phyloP scores from a whole-genome alignment of 1,284 basidiomycete species.

The Trichosporon sp. region DNA sequence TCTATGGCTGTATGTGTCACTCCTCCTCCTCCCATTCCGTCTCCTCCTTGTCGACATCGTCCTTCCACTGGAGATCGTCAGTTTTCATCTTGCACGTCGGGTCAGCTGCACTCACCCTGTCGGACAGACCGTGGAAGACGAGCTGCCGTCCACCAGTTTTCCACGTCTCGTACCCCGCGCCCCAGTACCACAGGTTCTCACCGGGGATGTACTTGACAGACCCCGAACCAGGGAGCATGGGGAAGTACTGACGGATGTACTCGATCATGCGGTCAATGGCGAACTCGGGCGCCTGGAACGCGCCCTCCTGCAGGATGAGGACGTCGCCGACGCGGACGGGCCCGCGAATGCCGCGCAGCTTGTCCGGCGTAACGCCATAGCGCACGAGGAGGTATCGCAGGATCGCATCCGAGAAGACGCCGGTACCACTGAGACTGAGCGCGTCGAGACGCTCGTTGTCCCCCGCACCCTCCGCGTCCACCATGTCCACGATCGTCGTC shows the following conservation, averaged over 20 bases:
- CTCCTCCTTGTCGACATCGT: slow-evolving; percentile 20
- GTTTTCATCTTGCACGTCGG: too few species aligned
- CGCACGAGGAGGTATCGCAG: slow-evolving; percentile 45
- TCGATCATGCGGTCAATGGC: slow-evolving; percentile 22
- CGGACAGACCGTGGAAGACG: slow-evolving; percentile 23
- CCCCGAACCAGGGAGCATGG: slow-evolving; percentile 29
- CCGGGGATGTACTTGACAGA: slow-evolving; percentile 22
- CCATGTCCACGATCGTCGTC: slow-evolving; percentile 31
- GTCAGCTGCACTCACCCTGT: not conserved
- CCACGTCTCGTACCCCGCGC: slow-evolving; percentile 25
- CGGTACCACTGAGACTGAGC: slow-evolving; percentile 42
- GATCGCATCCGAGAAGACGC: slow-evolving; percentile 44
- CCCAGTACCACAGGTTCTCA: slow-evolving; percentile 33
- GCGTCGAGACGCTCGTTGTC: slow-evolving; percentile 17
- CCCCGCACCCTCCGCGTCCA: slow-evolving; percentile 8
- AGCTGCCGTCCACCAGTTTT: slow-evolving; percentile 27
- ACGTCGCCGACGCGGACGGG: slow-evolving; percentile 47
- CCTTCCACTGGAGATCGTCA: slow-evolving; percentile 21
- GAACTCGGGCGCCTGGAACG: slow-evolving; percentile 25
- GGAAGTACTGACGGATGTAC: slow-evolving; percentile 30
- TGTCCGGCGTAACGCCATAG: slow-evolving; percentile 43
- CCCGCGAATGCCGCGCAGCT: slow-evolving; percentile 34
- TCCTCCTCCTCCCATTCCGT: slow-evolving; percentile 15
- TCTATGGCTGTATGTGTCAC: slow-evolving; percentile 10
- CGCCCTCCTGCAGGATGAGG: slow-evolving; percentile 36